A percentile compares a stretch with the other conserved stretches of the same genome.
Conservation (phyloP, 192 early-diverging fungal genomes). For the Mortierella antarctica region DNA sequence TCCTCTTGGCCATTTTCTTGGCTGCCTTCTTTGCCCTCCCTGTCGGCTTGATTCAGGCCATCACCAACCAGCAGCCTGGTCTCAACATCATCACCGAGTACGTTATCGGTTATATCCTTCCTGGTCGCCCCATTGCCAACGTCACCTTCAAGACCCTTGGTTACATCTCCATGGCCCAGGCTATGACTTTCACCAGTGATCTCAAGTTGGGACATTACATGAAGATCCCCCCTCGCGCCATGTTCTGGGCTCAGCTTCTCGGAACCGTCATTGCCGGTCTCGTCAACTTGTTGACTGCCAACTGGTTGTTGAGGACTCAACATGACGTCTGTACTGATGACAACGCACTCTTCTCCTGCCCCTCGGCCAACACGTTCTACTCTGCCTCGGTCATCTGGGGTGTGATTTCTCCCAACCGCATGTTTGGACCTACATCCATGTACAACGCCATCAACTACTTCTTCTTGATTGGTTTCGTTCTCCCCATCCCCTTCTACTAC, state of each 20-base stretch:
- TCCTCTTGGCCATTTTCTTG: constrained; percentile 56
- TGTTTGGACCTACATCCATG: constrained; percentile 63
- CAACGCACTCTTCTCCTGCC: constrained; percentile 54
- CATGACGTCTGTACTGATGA: constrained; percentile 47
- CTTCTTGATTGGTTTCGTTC: constrained; percentile 63
- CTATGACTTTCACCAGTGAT: constrained; percentile 73
- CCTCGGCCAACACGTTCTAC: constrained; percentile 65
- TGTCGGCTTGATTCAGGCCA: constrained; percentile 66
- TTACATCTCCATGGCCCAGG: constrained; percentile 75
- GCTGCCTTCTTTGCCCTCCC: constrained; percentile 61
- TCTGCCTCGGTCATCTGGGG: constrained; percentile 80
- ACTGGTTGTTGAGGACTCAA: constrained; percentile 54
- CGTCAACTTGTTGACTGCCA: constrained; percentile 60
- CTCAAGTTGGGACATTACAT: constrained; percentile 82
- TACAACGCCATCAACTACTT: constrained; percentile 58
- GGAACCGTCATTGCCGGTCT: constrained; percentile 69
- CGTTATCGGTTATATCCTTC: constrained; percentile 70
- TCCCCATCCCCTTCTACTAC: constrained; percentile 68
- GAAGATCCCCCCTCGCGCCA: constrained; percentile 72
- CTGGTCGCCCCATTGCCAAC: constrained; percentile 63
- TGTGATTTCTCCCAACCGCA: constrained; percentile 70
- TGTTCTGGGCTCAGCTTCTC: constrained; percentile 70
- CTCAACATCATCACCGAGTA: constrained; percentile 71
- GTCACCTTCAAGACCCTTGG: constrained; percentile 72
- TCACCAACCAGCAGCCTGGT: constrained; percentile 63